Base-by-base conservation (phyloP, 2,329 filamentous ascomycete species). In the Beauveria medogensis region DNA sequence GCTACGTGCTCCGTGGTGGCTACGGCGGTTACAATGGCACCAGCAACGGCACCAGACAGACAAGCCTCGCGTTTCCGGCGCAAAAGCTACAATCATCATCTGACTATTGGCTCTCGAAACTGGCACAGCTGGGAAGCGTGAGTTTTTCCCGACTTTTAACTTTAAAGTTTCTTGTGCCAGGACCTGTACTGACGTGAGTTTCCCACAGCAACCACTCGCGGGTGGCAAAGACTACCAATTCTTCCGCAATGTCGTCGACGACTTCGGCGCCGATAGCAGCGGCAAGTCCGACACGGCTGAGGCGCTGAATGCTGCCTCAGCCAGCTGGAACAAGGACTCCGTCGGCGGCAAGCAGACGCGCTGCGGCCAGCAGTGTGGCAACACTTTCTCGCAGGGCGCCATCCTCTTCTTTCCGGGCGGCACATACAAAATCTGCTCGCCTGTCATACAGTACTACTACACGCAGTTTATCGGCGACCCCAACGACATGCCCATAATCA, bases 391-490 rank as follows among this genome's bases (percentile, higher is more conserved):
- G 16, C 81, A 79, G 7, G 86, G 86, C 1, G 87, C 86, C 24
- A 73, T 90, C 20, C 78, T 90, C 62, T 90, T 89, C 73, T 89
- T 90, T 72, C 87, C 86, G 10, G 76, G 84, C 5, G 87, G 87
- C 63, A 89, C 82, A 18, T 90, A 90, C 68, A 67, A 82, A 3
- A 79, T 78, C 63, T 87, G 89, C 3, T 83, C 92, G 62, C 61
- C 61, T 10, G 48, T 61, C 16, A 73, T 88, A 51, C 84, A 87
- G 69, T 87, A 85, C 74, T 93, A 92, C 75, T 90, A 90, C 70
- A 91, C 89, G 1, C 86, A 90, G 70, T 80, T 92, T 64, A 79
- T 91, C 24, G 89, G 89, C 54, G 87, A 92, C 73, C 82, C 86
- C 12, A 77, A 75, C 34, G 71, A 79, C 64, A 76, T 81, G 63